Base-by-base conservation (phyloP, 345 rosid species). In the Draba incana region DNA sequence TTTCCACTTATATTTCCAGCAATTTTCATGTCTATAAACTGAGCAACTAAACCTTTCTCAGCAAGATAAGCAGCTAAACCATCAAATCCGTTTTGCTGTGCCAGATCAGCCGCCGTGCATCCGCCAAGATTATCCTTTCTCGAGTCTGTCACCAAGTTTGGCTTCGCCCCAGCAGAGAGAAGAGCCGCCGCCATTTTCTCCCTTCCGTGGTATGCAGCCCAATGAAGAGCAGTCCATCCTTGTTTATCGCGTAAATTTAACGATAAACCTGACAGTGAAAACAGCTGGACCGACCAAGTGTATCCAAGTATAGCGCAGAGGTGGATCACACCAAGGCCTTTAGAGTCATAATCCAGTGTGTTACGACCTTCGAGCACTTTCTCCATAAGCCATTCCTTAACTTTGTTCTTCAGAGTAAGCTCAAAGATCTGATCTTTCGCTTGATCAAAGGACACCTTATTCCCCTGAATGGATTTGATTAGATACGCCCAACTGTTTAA, bases 211-310 rank as follows among this genome's bases (percentile, higher is more conserved):
- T 77, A 80, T 62, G 99, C 97, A 66, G 99, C 99, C 99, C 99
- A 94, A 62, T 94, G 99, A 77, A 94, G 96, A 71, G 99, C 96
- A 39, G 99, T 94, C 98, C 98, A 94, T 42, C 99, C 99, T 68
- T 56, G 78, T 68, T 86, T 94, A 78, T 94, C 99, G 68, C 98
- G 92, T 61, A 80, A 84, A 79, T 91, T 85, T 55, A 94, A 61
- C 5, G 99, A 88, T 35, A 91, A 69, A 52, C 90, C 90, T 38
- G 99, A 82, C 82, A 79, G 84, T n/a, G 86, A 83, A 76, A 80
- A 91, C 41, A 91, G 72, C 79, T 74, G 74, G 74, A 86, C 41
- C 37, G 99, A 87, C 99, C 99, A 94, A 20, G 84, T 77, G 80
- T 94, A 94, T 48, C 90, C 98, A 67, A 94, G 88, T 69, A 86